These are phyloP conservation scores for Aspergillus quadricinctus DNA, from an alignment of 2,329 filamentous ascomycete genomes.

Conservation along the genomic window DNA sequence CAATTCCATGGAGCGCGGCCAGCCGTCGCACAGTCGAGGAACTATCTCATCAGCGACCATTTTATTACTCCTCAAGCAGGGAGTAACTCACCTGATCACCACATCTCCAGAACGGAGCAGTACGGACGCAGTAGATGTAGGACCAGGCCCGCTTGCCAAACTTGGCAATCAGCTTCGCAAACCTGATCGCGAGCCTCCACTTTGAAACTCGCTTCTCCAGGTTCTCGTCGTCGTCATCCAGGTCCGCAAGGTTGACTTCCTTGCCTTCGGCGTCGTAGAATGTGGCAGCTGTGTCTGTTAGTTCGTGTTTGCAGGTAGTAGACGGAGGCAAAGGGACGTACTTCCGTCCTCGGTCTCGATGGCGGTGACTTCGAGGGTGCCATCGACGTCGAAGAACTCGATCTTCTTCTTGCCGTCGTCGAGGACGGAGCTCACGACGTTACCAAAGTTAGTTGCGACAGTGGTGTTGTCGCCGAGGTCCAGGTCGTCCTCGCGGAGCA, in stretches of 20 bases:
- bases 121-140: not conserved
- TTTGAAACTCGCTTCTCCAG: not conserved
- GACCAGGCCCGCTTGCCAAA: constrained; percentile 1
- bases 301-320: not conserved
- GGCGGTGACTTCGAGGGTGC: not conserved
- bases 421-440: not conserved
- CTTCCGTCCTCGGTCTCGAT: not conserved
- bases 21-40: not conserved
- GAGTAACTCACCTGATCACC: not conserved
- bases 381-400: constrained; percentile 1
- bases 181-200: not conserved
- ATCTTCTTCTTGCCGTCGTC: not conserved
- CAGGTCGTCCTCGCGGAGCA: not conserved
- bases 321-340: not conserved
- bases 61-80: no score
- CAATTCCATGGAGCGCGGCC: not conserved
- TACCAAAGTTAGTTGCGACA: not conserved
- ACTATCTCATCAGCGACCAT: not conserved
- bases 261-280: constrained; percentile 2
- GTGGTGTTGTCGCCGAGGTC: not conserved
- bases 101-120: constrained; percentile 1
- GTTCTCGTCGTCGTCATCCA: not conserved
- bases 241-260: not conserved
- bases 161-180: constrained; percentile 2
- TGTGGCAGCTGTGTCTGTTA: not conserved